Evolutionary conservation across 768 basidiomycete species (phyloP).

Genomic region (Suillus ampliporus): DNA sequence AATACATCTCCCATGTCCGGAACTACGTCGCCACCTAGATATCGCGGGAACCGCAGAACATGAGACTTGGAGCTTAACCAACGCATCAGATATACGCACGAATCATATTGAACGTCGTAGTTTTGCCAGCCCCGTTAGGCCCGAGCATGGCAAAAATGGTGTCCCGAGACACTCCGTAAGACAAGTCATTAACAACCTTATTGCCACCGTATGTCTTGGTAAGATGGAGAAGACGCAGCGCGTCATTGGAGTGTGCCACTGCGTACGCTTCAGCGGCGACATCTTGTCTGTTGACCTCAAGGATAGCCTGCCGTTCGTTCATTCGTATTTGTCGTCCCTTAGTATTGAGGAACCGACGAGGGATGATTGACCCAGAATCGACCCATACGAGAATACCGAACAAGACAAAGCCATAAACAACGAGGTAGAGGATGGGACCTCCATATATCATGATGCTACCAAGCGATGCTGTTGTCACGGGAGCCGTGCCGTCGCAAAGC

Average conservation of each 20-base stretch:
- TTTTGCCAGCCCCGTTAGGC: slow-evolving; percentile 86
- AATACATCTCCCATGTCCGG: slow-evolving; percentile 73
- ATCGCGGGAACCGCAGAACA: not conserved
- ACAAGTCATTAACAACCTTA: slow-evolving; percentile 75
- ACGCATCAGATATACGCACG: slow-evolving; percentile 47
- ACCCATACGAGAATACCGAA: slow-evolving; percentile 71
- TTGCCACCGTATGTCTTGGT: slow-evolving; percentile 63
- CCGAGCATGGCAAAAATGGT: slow-evolving; percentile 77
- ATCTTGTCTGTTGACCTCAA: slow-evolving; percentile 46
- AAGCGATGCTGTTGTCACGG: slow-evolving; percentile 51
- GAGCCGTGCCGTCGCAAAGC: slow-evolving; percentile 62
- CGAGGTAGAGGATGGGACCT: slow-evolving; percentile 76
- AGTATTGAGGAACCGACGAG: slow-evolving; percentile 41
- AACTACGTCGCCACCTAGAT: slow-evolving; percentile 67
- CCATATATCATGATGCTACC: slow-evolving; percentile 66
- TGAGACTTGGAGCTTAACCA: not conserved
- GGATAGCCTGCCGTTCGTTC: slow-evolving; percentile 19
- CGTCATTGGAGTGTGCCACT: slow-evolving; percentile 54
- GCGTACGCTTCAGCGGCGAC: slow-evolving; percentile 58
- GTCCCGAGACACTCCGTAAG: slow-evolving; percentile 64
- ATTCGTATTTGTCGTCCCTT: slow-evolving; percentile 20
- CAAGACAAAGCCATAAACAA: slow-evolving; percentile 63
- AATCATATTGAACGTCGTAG: slow-evolving; percentile 82
- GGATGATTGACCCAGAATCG: slow-evolving; percentile 67
- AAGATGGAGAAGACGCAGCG: slow-evolving; percentile 65